Base-by-base conservation (phyloP, 176 grass and related monocot species). In the Lolium rigidum region DNA sequence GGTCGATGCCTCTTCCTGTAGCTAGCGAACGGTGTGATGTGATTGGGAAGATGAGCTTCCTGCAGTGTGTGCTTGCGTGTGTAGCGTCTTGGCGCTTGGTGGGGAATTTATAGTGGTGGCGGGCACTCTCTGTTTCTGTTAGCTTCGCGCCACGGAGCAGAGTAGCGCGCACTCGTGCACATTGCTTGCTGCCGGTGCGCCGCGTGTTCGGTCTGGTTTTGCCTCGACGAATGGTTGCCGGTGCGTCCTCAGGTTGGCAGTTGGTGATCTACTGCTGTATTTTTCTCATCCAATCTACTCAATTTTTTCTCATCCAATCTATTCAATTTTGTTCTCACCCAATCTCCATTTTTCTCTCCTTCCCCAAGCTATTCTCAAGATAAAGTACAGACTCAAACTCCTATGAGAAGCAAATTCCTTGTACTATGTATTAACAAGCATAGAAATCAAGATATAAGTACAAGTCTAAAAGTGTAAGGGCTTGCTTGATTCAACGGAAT, bases 71-170 rank as follows among this genome's bases (percentile, higher is more conserved):
- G 66, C 7, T 6, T 51, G 71, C 49, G 70, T 74, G 72, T 28
- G 13, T n/a, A 46, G 26, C 18, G 50, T 64, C 77, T 51, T 38
- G 25, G 90, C 49, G 71, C 86, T 12, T 82, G 55, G 63, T 26
- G 83, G 83, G 14, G 37, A 78, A 74, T 92, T 92, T 92, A 92
- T 89, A 92, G 79, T 61, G 82, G 69, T 60, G 81, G 48, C 58
- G 76, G 48, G 75, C 6, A 16, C 22, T 58, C 28, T 31, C 47
- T 43, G 72, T 8, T 74, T 51, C 71, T 2, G 46, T 28, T 28
- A 51, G 76, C 85, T 88, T 91, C 52, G 70, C 90, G 81, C 90
- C 86, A 84, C 66, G 57, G 74, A 51, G 83, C 54, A 20, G 18
- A 20, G 60, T 69, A 69, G 88, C 60, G 38, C 72, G 26, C 63